Base-by-base conservation (phyloP, 495 filamentous ascomycete genomes). In the Immersiella caudata region DNA sequence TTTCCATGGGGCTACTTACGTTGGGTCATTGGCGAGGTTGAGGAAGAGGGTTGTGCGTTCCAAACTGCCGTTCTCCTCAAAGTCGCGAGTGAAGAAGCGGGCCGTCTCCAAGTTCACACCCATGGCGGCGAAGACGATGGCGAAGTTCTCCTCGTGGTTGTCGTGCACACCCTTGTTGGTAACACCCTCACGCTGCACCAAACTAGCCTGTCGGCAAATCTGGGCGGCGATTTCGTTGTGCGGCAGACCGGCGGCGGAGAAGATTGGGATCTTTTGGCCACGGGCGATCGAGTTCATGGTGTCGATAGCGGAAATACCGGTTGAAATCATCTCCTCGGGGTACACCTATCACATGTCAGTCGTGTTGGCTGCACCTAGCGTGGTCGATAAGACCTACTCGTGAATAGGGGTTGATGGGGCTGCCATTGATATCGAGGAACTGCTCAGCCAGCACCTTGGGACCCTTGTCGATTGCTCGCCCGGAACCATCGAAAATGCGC, bases 251-350 rank as follows among this genome's bases (percentile, higher is more conserved):
- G 96, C 89, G 56, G 96, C 93, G 7, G 96, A 98, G 88, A 99
- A 99, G 75, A 99, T 99, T 64, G 96, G 96, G 69, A 99, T 99
- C 85, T 99, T 99, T 81, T 99, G 96, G 67, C 96, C 96, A 85
- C 96, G 93, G 70, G 96, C 95, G 79, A 99, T 94, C 67, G 96
- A 98, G 87, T 99, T 99, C 96, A 99, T 99, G 51, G 94, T 97
- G 79, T 99, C 96, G 74, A 99, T 99, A 74, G 96, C 94, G 65
- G 93, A 97, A 78, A 99, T 99, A 87, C 96, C 96, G 64, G 96
- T 99, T 11, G 94, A 93, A 73, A 99, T 98, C 93, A 99, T 99
- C 81, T 99, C 96, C 83, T 98, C 94, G 77, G 96, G 96, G 76
- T 99, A 99, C 54, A 96, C 91, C 92, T 95, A 68, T 51, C 18